phyloP scores from a whole-genome alignment of 2,329 filamentous ascomycete species.

The Sphaerulina vaccinii region DNA sequence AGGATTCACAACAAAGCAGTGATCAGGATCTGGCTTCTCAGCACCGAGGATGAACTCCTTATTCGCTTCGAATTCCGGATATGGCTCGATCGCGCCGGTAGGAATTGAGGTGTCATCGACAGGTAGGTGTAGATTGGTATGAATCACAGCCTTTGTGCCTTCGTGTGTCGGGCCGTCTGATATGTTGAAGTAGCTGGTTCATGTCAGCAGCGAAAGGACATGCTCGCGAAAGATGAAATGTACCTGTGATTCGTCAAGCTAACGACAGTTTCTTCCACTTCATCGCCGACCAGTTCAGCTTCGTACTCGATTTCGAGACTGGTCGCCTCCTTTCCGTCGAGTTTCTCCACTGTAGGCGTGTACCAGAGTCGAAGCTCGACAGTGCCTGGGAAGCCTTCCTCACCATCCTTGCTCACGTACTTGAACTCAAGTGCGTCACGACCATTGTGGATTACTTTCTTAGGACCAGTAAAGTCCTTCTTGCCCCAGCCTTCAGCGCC shows the following conservation, averaged over 20 bases:
- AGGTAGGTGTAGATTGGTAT: constrained; percentile 66
- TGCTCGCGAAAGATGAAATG: constrained; percentile 1
- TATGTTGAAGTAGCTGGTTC: constrained; percentile 64
- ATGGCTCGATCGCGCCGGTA: constrained; percentile 62
- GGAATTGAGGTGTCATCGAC: constrained; percentile 74
- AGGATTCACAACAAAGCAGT: constrained; percentile 80
- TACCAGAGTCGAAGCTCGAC: constrained; percentile 78
- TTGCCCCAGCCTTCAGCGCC: constrained; percentile 74
- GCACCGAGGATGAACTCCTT: constrained; percentile 71
- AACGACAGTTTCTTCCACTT: constrained; percentile 83
- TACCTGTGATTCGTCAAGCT: constrained; percentile 96
- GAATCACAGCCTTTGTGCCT: constrained; percentile 60
- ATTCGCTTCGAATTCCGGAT: constrained; percentile 63
- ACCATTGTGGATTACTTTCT: constrained; percentile 52
- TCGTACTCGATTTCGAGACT: constrained; percentile 87
- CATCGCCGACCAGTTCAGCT: constrained; percentile 69
- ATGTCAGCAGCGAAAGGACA: constrained; percentile 15
- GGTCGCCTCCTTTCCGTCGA: constrained; percentile 61
- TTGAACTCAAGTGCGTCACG: constrained; percentile 48
- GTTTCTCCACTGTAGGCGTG: constrained; percentile 66
- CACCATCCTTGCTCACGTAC: constrained; percentile 70
- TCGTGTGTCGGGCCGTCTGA: constrained; percentile 58
- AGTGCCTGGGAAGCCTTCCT: constrained; percentile 86
- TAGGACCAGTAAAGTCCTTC: constrained; percentile 71
- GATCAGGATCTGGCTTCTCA: constrained; percentile 73